Evolutionary conservation across 352 stramenopile genomes (phyloP).

Genomic region (Phytopythium chamaehyphon): DNA sequence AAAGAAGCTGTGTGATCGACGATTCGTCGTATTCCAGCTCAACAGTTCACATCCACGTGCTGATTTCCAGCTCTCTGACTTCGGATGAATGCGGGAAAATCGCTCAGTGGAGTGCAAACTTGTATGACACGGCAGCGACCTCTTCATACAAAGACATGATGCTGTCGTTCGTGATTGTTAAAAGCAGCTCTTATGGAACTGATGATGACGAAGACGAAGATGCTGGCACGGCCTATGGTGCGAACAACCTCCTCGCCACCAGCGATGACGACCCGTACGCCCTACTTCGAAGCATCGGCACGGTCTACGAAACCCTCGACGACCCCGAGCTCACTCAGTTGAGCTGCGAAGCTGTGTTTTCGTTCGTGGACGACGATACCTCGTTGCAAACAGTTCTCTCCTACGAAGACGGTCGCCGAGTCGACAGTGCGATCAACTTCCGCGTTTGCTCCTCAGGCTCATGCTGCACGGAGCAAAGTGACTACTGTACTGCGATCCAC

Average conservation of each 20-base stretch:
- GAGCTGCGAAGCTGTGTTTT: background rate
- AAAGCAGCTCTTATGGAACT: background rate
- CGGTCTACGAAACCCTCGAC: background rate
- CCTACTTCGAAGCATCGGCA: background rate
- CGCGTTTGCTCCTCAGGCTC: background rate
- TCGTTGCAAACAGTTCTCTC: background rate
- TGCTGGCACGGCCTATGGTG: background rate
- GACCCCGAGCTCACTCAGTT: background rate
- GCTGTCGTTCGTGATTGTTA: background rate
- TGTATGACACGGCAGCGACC: background rate
- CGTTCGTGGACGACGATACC: constrained; percentile 2
- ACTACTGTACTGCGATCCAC: background rate
- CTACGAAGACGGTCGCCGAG: background rate
- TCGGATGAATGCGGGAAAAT: background rate
- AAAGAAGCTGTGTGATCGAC: too few relatives aligned
- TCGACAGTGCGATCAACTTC: background rate
- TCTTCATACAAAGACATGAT: background rate
- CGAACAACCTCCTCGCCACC: background rate
- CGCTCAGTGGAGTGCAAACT: constrained; percentile 1
- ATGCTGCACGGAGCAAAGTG: background rate
- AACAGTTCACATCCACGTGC: too few relatives aligned
- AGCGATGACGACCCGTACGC: constrained; percentile 11
- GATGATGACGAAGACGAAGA: background rate
- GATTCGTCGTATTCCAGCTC: too few relatives aligned
- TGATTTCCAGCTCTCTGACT: background rate